Conservation (phyloP, 1,284 basidiomycete genomes). For the Tranzscheliella williamsii region DNA sequence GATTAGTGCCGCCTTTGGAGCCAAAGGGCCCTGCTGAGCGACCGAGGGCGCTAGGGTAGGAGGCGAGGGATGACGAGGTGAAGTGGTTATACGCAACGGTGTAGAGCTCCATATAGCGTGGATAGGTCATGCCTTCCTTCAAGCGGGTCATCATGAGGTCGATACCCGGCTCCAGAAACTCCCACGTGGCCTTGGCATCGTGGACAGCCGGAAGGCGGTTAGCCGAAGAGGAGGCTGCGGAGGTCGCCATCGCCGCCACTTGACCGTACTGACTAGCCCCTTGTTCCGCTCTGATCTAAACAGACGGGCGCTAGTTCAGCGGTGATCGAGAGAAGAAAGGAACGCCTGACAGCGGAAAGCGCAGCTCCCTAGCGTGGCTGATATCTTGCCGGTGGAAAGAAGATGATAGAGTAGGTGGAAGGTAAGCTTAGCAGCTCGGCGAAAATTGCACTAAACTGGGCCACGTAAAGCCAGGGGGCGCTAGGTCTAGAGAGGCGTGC, state of each 20-base stretch:
- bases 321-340: too few relatives aligned
- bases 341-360: too few relatives aligned
- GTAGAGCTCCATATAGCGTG: constrained; percentile 89
- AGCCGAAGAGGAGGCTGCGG: constrained; percentile 8
- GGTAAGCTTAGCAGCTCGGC: too few relatives aligned
- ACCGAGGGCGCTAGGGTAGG: constrained; percentile 25
- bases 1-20: constrained; percentile 72
- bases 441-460: too few relatives aligned
- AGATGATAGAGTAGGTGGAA: too few relatives aligned
- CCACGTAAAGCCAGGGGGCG: too few relatives aligned
- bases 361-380: too few relatives aligned
- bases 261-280: too few relatives aligned
- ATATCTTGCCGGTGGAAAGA: too few relatives aligned
- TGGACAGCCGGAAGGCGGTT: constrained; percentile 28
- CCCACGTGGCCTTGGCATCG: constrained; percentile 73
- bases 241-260: constrained; percentile 17
- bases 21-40: constrained; percentile 25
- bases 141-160: constrained; percentile 63
- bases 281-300: too few relatives aligned
- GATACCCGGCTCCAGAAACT: constrained; percentile 82
- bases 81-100: constrained; percentile 92
- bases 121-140: constrained; percentile 84
- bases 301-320: too few relatives aligned
- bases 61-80: constrained; percentile 79
- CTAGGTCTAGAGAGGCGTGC: too few relatives aligned